phyloP scores from a whole-genome alignment of 1,284 basidiomycete species.

The Golubevia pallescens region DNA sequence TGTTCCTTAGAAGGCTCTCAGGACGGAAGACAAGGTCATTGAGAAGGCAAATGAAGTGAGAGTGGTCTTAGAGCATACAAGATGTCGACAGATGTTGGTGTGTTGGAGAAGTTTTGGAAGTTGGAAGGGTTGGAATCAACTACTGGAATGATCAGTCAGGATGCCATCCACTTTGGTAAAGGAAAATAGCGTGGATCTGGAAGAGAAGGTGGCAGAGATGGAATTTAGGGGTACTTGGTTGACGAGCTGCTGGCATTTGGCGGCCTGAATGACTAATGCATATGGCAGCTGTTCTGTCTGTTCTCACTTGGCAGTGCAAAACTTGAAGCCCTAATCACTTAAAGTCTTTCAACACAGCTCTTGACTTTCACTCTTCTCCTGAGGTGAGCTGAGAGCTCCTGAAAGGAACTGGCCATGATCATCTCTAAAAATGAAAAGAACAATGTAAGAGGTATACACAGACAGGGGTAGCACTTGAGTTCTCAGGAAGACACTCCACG shows the following conservation, averaged over 20 bases:
- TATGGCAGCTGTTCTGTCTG: neutral
- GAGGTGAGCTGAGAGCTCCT: too few species aligned
- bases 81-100: constrained; percentile 54
- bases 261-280: constrained; percentile 8
- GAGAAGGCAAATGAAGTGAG: constrained; percentile 50
- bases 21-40: constrained; percentile 51
- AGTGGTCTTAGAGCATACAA: constrained; percentile 43
- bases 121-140: constrained; percentile 64
- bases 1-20: constrained; percentile 58
- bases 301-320: too few species aligned
- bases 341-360: too few species aligned
- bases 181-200: constrained; percentile 38
- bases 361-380: too few species aligned
- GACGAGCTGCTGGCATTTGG: constrained; percentile 59
- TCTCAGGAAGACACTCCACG: too few species aligned
- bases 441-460: too few species aligned
- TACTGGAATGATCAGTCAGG: constrained; percentile 53
- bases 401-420: too few species aligned
- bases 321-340: too few species aligned
- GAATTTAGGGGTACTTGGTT: constrained; percentile 54
- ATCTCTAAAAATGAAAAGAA: too few species aligned
- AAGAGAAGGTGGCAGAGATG: constrained; percentile 49
- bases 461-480: too few species aligned
- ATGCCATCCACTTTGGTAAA: constrained; percentile 62
- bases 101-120: constrained; percentile 55